Percentiles rank a stretch among this genome's conserved stretches.
Conservation (phyloP, 306 rosid genomes). For the Pyrus pyrifolia region DNA sequence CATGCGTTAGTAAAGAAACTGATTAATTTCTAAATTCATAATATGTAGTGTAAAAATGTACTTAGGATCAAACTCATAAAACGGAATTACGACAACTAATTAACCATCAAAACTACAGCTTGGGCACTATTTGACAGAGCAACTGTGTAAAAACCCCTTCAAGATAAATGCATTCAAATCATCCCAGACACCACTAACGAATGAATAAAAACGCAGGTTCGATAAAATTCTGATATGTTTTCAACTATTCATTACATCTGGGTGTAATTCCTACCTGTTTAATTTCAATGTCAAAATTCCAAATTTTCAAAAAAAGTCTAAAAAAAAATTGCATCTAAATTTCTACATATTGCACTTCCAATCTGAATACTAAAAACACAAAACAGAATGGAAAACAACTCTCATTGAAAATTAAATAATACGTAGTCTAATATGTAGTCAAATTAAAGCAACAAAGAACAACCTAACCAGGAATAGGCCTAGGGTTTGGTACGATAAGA, state of each 20-base stretch:
- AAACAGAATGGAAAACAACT: neutral
- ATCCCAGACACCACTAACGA: neutral
- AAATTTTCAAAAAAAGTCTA: neutral
- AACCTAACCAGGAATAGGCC: slow-evolving; percentile 11
- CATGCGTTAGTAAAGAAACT: neutral
- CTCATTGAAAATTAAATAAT: neutral
- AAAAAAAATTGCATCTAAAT: neutral
- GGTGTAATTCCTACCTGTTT: neutral
- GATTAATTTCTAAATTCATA: neutral
- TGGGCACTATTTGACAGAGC: neutral
- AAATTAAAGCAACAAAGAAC: neutral
- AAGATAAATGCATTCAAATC: neutral
- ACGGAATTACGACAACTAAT: neutral
- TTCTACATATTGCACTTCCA: neutral
- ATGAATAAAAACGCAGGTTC: neutral
- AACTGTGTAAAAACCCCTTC: neutral
- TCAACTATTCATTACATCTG: neutral
- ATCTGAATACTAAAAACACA: neutral
- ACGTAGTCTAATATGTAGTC: neutral
- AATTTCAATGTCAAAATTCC: neutral
- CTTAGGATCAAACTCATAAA: neutral
- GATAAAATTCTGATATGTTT: neutral
- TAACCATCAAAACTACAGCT: neutral
- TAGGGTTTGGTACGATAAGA: slow-evolving; percentile 36
- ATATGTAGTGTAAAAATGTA: neutral